Evolutionary conservation across 2,329 filamentous ascomycete genomes (phyloP), one percentile per base, ranked within the genome.

Genomic region (Neopestalotiopsis clavispora): DNA sequence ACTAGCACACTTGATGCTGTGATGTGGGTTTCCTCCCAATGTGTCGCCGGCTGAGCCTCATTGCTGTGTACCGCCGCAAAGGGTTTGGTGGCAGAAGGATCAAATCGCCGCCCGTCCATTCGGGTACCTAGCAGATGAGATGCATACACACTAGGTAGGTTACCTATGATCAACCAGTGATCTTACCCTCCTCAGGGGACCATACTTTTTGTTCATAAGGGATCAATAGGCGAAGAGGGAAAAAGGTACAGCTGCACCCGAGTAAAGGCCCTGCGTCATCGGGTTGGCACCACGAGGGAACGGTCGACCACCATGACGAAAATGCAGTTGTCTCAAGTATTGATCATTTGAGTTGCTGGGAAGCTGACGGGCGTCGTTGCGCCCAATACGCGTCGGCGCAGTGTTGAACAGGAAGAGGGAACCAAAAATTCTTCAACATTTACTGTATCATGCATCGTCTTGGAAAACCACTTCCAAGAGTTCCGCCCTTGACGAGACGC

Each of bases 1-100:
- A 59, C 52, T 45, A 23, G n/a, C 65, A 67, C 65, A 52, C 45
- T 67, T 67, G 65, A 67, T 49, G 23, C n/a, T 17, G 34, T 52
- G 17, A 20, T 67, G 32, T 60, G 34, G 49, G 63, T 34, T 34
- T 40, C 30, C 59, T 62, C n/a, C n/a, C n/a, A 40, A 17, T 30
- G 45, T 52, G 59, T 20, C 30, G 59, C 30, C 17, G 57, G 57
- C 59, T 62, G 59, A 62, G 30, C 32, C 59, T 62, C 59, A 62
- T 20, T n/a, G 28, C 23, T 62, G 45, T 52, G 45, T 34, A 20
- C 34, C 59, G 59, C 59, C 59, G 59, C 28, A 62, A 38, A 62
- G 5, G 34, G 59, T 9, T 34, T 62, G 59, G 59, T 40, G 57
- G 13, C n/a, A 14, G 57, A 59, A 30, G n/a, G 23, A 20, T 28